These are phyloP conservation scores for Ceratonia siliqua DNA, from an alignment of 306 rosid genomes.

Conservation along the genomic window DNA sequence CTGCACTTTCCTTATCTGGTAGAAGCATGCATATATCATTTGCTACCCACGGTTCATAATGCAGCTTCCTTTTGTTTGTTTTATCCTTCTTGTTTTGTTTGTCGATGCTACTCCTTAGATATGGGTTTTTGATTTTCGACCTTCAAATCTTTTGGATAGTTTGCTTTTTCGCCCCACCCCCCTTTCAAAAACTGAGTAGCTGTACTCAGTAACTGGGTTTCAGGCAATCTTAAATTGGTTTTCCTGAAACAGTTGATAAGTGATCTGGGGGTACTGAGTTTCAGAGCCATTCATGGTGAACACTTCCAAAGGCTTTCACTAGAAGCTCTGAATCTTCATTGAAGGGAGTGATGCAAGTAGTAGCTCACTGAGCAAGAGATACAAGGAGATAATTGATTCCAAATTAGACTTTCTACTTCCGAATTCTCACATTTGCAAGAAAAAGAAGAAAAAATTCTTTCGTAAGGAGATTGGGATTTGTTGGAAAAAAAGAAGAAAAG, in stretches of 20 bases:
- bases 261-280: constrained; percentile 35
- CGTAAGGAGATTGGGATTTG: constrained; percentile 19
- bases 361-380: too few species aligned
- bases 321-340: constrained; percentile 25
- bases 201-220: constrained; percentile 23
- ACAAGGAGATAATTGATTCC: background rate
- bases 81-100: constrained; percentile 39
- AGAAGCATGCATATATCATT: constrained; percentile 37
- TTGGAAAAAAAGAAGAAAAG: constrained; percentile 7
- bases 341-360: constrained; percentile 26
- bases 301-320: constrained; percentile 17
- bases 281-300: constrained; percentile 25
- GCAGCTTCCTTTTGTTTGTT: constrained; percentile 41
- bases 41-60: constrained; percentile 45
- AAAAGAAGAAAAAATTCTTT: constrained; percentile 31
- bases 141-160: constrained; percentile 29
- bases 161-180: constrained; percentile 7
- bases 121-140: constrained; percentile 18
- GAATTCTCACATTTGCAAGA: constrained; percentile 22
- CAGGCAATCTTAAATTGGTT: constrained; percentile 38
- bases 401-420: background rate
- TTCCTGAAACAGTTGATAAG: constrained; percentile 32
- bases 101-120: constrained; percentile 27
- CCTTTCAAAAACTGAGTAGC: constrained; percentile 9
- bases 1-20: constrained; percentile 27